Percentiles rank a stretch among this genome's conserved stretches.
These are phyloP conservation scores for Dillenia turbinata DNA, from an alignment of 164 flowering plant genomes.

Conservation along the genomic window DNA sequence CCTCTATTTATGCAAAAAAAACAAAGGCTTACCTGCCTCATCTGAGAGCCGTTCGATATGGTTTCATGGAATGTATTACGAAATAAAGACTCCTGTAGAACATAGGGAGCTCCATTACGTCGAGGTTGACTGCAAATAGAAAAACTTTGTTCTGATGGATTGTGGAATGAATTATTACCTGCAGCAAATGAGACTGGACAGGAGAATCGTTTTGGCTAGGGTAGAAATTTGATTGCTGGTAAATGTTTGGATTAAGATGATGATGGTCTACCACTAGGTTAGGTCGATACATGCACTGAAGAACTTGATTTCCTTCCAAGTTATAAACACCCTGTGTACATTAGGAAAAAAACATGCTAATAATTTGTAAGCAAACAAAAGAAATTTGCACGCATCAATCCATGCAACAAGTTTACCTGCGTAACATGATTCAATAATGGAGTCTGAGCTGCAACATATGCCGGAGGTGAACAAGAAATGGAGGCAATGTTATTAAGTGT, in stretches of 20 bases:
- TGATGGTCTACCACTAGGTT: conserved; percentile 17
- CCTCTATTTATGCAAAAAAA: too few species aligned
- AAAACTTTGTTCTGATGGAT: background rate
- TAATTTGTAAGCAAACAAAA: background rate
- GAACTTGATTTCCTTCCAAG: conserved; percentile 25
- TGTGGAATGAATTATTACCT: conserved; percentile 14
- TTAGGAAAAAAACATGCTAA: background rate
- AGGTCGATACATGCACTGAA: conserved; percentile 25
- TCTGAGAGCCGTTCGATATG: conserved; percentile 3
- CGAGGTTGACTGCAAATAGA: too few species aligned
- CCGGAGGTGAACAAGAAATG: conserved; percentile 19
- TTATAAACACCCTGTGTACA: conserved; percentile 21
- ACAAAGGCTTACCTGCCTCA: conserved; percentile 20
- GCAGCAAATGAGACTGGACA: conserved; percentile 22
- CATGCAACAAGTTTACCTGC: conserved; percentile 9
- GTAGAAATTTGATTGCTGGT: conserved; percentile 17
- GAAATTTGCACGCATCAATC: background rate
- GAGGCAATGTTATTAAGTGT: conserved; percentile 8
- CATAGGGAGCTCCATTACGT: too few species aligned
- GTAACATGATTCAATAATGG: conserved; percentile 10
- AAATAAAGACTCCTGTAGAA: conserved; percentile 20
- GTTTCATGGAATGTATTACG: conserved; percentile 19
- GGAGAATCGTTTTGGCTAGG: conserved; percentile 22
- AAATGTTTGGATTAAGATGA: conserved; percentile 21
- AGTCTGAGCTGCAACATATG: conserved; percentile 14